Percentiles rank a stretch among this genome's conserved stretches.
These are phyloP conservation scores for Ajuga reptans DNA, from an alignment of 305 asterid species.

Conservation along the genomic window DNA sequence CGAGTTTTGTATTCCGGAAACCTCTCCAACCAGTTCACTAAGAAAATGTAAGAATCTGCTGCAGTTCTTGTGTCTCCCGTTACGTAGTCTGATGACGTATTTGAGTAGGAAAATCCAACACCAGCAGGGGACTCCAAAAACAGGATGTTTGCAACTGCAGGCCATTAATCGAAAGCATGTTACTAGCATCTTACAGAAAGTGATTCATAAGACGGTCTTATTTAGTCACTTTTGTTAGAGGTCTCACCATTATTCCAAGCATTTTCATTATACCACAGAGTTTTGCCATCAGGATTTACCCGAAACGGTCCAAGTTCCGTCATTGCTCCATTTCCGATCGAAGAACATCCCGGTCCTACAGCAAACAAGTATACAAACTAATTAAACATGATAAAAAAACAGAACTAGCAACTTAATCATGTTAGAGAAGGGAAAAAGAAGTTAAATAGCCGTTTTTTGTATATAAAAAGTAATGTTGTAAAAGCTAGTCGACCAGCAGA, in stretches of 20 bases:
- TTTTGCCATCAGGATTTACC: constrained; percentile 35
- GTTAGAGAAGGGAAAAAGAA: no score
- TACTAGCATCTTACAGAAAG: no score
- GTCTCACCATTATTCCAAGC: constrained; percentile 48
- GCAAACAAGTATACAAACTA: background rate
- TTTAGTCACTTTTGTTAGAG: background rate
- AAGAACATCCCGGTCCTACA: constrained; percentile 40
- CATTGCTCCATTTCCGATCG: constrained; percentile 35
- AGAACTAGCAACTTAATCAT: no score
- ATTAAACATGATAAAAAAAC: no score
- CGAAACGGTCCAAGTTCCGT: constrained; percentile 36
- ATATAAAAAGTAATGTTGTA: no score
- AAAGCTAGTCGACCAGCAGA: no score
- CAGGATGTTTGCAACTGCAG: constrained; percentile 50
- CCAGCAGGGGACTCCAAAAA: constrained; percentile 72
- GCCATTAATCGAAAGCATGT: no score
- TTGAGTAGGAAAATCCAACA: constrained; percentile 65
- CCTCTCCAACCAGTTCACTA: constrained; percentile 57
- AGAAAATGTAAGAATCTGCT: constrained; percentile 40
- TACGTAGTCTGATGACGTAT: constrained; percentile 39
- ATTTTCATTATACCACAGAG: constrained; percentile 36
- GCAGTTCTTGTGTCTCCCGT: constrained; percentile 43
- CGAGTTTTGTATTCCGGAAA: constrained; percentile 59
- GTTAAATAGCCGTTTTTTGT: background rate
- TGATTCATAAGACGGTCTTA: no score